Evolutionary conservation across 2,329 filamentous ascomycete genomes (phyloP).

Genomic region (Cladophialophora bantiana): DNA sequence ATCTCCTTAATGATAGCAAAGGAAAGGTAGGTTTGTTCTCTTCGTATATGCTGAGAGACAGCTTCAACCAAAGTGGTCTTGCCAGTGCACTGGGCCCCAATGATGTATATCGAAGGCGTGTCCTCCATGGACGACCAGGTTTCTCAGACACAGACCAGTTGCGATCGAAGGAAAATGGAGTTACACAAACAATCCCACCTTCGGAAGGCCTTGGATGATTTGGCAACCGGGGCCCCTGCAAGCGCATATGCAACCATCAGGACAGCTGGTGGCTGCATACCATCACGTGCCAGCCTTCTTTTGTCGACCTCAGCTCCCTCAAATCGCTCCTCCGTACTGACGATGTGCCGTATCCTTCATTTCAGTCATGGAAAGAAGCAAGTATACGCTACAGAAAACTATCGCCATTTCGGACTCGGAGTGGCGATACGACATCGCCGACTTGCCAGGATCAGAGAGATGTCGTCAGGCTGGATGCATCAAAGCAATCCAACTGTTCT

Average conservation of each 20-base stretch:
- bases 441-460: neutral
- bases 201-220: conserved; percentile 11
- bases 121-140: neutral
- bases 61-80: conserved; percentile 14
- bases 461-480: conserved; percentile 8
- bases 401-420: conserved; percentile 10
- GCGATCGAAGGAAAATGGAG: neutral
- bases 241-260: conserved; percentile 13
- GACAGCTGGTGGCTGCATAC: conserved; percentile 3
- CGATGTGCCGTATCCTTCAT: neutral
- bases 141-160: neutral
- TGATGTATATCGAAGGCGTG: conserved; percentile 13
- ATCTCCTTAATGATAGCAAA: conserved; percentile 12
- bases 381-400: conserved; percentile 7
- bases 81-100: conserved; percentile 15
- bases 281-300: conserved; percentile 17
- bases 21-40: neutral
- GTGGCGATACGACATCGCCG: conserved; percentile 11
- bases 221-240: conserved; percentile 17
- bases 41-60: neutral
- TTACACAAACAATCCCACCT: neutral
- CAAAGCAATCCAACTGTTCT: conserved; percentile 7
- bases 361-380: neutral
- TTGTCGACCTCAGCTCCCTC: neutral
- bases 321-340: neutral